Evolutionary conservation across 164 flowering plant genomes (phyloP).

Genomic region (Macadamia tetraphylla): DNA sequence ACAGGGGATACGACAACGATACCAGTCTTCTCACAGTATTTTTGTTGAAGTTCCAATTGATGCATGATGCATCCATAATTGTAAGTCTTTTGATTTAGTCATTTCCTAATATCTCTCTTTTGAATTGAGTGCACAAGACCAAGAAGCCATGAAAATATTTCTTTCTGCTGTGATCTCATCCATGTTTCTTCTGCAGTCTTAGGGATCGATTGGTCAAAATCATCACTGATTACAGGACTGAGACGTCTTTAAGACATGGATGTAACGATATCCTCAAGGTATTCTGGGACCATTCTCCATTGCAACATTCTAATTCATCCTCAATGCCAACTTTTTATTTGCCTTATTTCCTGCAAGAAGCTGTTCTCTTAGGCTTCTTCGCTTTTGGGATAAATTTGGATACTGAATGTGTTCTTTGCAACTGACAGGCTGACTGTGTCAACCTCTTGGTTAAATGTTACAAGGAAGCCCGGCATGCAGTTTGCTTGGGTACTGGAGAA

Average conservation of each 20-base stretch:
- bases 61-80: too few species aligned
- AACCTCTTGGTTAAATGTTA: constrained; percentile 83
- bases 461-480: constrained; percentile 88
- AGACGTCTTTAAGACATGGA: constrained; percentile 92
- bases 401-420: constrained; percentile 5
- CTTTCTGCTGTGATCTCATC: not conserved
- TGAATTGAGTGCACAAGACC: not conserved
- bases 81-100: not conserved
- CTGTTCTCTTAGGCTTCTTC: not conserved
- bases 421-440: constrained; percentile 75
- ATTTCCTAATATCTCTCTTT: not conserved
- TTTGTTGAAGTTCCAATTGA: too few species aligned
- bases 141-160: not conserved
- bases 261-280: constrained; percentile 98
- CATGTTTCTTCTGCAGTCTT: constrained; percentile 45
- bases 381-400: not conserved
- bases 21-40: too few species aligned
- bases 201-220: constrained; percentile 90
- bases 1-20: too few species aligned
- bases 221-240: constrained; percentile 91
- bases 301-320: too few species aligned
- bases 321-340: too few species aligned
- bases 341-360: not conserved
- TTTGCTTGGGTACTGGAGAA: constrained; percentile 64
- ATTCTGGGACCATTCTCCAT: constrained; percentile 5